A percentile compares a stretch with the other conserved stretches of the same genome.
Evolutionary conservation across 2,329 filamentous ascomycete species (phyloP).

Genomic region (Drechmeria coniospora): DNA sequence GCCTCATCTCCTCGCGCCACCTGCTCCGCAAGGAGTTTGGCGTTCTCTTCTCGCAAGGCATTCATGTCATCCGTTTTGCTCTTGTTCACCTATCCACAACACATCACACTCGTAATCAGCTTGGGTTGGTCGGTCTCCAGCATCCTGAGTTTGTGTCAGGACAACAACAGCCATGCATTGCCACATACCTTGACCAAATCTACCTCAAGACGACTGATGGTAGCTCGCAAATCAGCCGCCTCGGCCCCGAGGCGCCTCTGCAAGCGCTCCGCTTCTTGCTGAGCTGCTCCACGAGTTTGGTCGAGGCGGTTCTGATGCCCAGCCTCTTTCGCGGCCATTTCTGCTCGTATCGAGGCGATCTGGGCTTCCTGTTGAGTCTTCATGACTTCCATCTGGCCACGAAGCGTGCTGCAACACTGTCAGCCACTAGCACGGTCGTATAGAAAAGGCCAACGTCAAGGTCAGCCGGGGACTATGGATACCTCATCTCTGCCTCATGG

Average conservation of each 20-base stretch:
- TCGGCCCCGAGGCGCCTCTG: slow-evolving; percentile 41
- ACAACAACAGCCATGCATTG: neutral
- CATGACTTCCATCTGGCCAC: slow-evolving; percentile 14
- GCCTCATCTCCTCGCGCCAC: slow-evolving; percentile 9
- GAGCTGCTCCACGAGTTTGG: slow-evolving; percentile 29
- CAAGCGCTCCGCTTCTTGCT: slow-evolving; percentile 33
- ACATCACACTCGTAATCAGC: no score
- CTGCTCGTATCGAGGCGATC: slow-evolving; percentile 6
- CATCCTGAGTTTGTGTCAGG: neutral
- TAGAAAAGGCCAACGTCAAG: neutral
- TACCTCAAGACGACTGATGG: slow-evolving; percentile 44
- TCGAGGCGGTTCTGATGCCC: slow-evolving; percentile 22
- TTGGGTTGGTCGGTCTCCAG: no score
- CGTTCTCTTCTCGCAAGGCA: slow-evolving; percentile 26
- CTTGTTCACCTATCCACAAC: slow-evolving; percentile 36
- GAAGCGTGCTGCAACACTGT: slow-evolving; percentile 12
- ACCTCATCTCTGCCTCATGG: slow-evolving; percentile 34
- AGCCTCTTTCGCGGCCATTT: slow-evolving; percentile 9
- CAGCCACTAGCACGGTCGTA: neutral
- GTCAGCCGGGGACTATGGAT: slow-evolving; percentile 8
- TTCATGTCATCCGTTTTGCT: slow-evolving; percentile 45
- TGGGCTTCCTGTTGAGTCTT: slow-evolving; percentile 10
- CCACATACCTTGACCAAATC: slow-evolving; percentile 40
- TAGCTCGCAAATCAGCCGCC: slow-evolving; percentile 45
- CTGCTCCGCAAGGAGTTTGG: slow-evolving; percentile 23